A percentile compares a stretch with the other conserved stretches of the same genome.
Evolutionary conservation across 1,284 basidiomycete species (phyloP).

Genomic region (Exobasidium cylindrosporum): DNA sequence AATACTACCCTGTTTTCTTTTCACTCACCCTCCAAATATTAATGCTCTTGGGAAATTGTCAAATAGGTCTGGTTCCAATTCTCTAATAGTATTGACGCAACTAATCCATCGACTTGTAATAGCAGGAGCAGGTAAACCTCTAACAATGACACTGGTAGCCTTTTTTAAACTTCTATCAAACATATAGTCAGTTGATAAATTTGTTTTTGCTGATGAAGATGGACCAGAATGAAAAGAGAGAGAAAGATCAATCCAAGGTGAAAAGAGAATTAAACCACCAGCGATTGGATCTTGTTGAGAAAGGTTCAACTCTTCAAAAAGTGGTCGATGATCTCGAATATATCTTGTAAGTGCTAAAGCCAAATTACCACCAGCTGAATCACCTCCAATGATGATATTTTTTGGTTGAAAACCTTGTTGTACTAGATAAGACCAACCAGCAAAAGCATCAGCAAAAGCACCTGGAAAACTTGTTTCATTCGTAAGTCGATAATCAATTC

Average conservation of each 20-base stretch:
- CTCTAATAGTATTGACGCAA: not conserved
- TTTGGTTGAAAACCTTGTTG: slow-evolving; percentile 44
- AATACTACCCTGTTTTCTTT: not conserved
- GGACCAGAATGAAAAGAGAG: slow-evolving; percentile 5
- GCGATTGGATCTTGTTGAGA: not conserved
- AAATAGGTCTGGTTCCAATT: not conserved
- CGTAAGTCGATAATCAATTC: slow-evolving; percentile 10
- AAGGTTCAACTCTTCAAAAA: slow-evolving; percentile 9
- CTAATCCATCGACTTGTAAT: not conserved
- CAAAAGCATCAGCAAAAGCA: slow-evolving; percentile 38
- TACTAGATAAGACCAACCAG: slow-evolving; percentile 46
- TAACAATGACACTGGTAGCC: not conserved
- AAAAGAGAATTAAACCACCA: slow-evolving; percentile 4
- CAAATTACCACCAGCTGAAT: slow-evolving; percentile 64
- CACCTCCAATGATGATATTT: slow-evolving; percentile 68
- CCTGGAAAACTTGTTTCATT: slow-evolving; percentile 5
- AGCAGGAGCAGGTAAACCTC: not conserved
- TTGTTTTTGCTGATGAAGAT: not conserved
- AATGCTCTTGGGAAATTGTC: slow-evolving; percentile 3
- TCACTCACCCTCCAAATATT: slow-evolving; percentile 1
- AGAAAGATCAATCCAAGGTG: slow-evolving; percentile 13
- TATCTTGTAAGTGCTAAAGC: slow-evolving; percentile 11
- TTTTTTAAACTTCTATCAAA: not conserved
- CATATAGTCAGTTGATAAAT: not conserved
- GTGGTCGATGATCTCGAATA: slow-evolving; percentile 10